These are phyloP conservation scores for Scedosporium dehoogii DNA, from an alignment of 2,329 filamentous ascomycete genomes.

Conservation along the genomic window DNA sequence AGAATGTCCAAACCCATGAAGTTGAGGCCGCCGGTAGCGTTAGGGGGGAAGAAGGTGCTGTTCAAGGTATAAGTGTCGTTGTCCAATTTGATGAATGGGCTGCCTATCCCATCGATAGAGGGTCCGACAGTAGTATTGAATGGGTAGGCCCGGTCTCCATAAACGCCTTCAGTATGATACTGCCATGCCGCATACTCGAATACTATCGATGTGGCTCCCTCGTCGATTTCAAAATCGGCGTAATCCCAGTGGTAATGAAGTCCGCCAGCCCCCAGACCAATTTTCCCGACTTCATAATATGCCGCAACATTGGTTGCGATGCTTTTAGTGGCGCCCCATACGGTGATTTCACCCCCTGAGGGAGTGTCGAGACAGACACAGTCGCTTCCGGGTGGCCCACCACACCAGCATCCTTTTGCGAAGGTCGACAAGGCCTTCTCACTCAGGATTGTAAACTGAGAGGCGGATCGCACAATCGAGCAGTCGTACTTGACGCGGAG, in stretches of 20 bases:
- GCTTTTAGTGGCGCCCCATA: background rate
- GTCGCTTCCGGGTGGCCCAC: background rate
- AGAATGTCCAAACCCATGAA: background rate
- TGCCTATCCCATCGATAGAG: background rate
- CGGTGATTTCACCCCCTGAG: background rate
- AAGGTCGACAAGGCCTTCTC: background rate
- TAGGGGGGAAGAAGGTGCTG: background rate
- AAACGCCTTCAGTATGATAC: background rate
- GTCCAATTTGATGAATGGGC: background rate
- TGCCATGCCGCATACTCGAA: background rate
- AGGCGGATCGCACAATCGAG: conserved; percentile 6
- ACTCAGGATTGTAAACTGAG: conserved; percentile 10
- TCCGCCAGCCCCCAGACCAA: background rate
- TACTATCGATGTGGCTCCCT: background rate
- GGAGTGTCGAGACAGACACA: background rate
- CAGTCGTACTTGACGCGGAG: conserved; percentile 10
- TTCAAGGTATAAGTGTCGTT: background rate
- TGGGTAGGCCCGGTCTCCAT: background rate
- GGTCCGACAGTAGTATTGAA: background rate
- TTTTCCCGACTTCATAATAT: background rate
- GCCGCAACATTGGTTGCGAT: background rate
- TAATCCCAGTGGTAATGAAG: background rate
- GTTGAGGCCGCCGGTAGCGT: background rate
- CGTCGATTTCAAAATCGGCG: background rate
- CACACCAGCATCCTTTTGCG: background rate